Percentiles rank a stretch among this genome's conserved stretches.
Evolutionary conservation across 2,329 filamentous ascomycete species (phyloP).

Genomic region (Sporothrix dimorphospora): DNA sequence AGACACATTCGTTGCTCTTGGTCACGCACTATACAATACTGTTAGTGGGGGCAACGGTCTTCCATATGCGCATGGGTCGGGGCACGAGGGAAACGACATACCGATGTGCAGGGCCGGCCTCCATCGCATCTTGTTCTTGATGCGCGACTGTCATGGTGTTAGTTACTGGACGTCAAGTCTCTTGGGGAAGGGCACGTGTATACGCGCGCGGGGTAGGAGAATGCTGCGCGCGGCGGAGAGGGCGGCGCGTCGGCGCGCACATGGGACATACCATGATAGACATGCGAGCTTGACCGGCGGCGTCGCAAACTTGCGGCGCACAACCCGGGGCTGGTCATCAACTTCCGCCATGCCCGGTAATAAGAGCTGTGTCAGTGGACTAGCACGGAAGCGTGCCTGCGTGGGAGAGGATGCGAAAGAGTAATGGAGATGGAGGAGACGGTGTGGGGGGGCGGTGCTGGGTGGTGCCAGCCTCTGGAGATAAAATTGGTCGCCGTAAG

Average conservation of each 20-base stretch:
- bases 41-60: not conserved
- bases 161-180: not conserved
- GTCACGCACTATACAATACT: constrained; percentile 42
- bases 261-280: constrained; percentile 49
- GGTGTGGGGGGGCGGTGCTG: not conserved
- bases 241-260: not conserved
- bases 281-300: constrained; percentile 57
- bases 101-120: constrained; percentile 33
- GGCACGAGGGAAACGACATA: constrained; percentile 5
- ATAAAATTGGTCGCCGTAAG: not conserved
- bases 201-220: not conserved
- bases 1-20: constrained; percentile 48
- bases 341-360: constrained; percentile 28
- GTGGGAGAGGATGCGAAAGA: not conserved
- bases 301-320: constrained; percentile 46
- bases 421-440: not conserved
- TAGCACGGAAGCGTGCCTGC: not conserved
- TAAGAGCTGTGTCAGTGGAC: not conserved
- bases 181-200: not conserved
- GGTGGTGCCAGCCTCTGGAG: not conserved
- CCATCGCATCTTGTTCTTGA: constrained; percentile 37
- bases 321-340: constrained; percentile 27
- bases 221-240: no score
- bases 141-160: constrained; percentile 38
- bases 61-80: not conserved